Conservation (phyloP, 2,329 filamentous ascomycete species). For the Mycogone perniciosa region DNA sequence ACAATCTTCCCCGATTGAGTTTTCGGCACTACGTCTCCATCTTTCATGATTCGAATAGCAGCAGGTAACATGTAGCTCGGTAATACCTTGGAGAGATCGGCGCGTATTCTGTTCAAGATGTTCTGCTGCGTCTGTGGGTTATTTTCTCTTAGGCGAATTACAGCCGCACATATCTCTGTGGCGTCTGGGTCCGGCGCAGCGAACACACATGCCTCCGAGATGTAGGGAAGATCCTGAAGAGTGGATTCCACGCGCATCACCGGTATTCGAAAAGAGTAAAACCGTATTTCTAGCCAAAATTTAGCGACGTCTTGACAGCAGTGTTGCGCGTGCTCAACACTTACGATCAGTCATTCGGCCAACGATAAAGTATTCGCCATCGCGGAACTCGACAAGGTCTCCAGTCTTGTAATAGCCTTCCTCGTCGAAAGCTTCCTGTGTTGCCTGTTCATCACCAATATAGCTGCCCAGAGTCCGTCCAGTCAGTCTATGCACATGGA, state of each 20-base stretch:
- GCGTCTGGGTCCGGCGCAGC: constrained; percentile 13
- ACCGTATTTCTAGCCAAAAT: not conserved
- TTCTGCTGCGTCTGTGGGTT: not conserved
- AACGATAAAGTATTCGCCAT: not conserved
- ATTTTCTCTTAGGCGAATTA: constrained; percentile 9
- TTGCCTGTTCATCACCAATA: not conserved
- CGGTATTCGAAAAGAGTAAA: constrained; percentile 6
- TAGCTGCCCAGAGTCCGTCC: not conserved
- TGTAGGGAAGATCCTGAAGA: constrained; percentile 12
- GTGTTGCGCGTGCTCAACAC: not conserved
- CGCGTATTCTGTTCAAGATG: constrained; percentile 2
- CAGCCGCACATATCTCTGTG: constrained; percentile 12
- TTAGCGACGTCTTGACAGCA: not conserved
- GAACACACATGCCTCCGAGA: constrained; percentile 15
- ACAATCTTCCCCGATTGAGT: constrained; percentile 10
- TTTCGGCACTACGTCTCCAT: constrained; percentile 10
- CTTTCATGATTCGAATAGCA: constrained; percentile 9
- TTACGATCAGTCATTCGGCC: not conserved
- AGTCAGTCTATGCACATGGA: not conserved
- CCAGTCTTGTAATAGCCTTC: not conserved
- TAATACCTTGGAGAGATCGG: constrained; percentile 8
- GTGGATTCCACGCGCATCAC: constrained; percentile 9
- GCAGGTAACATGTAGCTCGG: constrained; percentile 10
- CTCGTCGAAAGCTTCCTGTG: not conserved
- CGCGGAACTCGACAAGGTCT: not conserved